Evolutionary conservation across 2,329 filamentous ascomycete genomes (phyloP).

Genomic region (Gyromitra esculenta): DNA sequence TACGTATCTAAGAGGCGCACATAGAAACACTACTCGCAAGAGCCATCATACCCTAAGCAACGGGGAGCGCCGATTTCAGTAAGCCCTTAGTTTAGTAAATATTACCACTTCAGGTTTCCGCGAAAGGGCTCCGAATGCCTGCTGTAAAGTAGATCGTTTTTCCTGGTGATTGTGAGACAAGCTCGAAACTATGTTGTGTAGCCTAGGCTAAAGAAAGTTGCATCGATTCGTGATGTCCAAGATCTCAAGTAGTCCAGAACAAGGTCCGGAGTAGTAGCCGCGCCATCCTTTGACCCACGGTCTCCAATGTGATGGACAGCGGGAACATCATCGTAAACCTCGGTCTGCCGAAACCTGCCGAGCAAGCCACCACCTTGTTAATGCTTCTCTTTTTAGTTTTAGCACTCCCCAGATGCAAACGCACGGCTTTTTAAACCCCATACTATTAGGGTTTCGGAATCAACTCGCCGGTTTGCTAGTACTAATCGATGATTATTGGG

Average conservation of each 20-base stretch:
- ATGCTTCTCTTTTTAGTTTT: conserved; percentile 28
- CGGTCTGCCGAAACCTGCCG: conserved; percentile 46
- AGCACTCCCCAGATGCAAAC: conserved; percentile 10
- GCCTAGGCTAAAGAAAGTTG: conserved; percentile 20
- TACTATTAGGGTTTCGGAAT: conserved; percentile 43
- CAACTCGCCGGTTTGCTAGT: conserved; percentile 12
- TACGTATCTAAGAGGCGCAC: conserved; percentile 34
- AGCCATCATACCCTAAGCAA: conserved; percentile 26
- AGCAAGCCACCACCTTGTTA: conserved; percentile 36
- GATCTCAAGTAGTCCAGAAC: conserved; percentile 22
- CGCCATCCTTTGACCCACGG: conserved; percentile 42
- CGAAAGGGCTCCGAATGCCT: conserved; percentile 21
- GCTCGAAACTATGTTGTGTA: conserved; percentile 32
- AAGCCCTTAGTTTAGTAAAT: conserved; percentile 27
- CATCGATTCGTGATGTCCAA: conserved; percentile 38
- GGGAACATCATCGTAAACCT: conserved; percentile 46
- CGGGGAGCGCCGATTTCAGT: conserved; percentile 14
- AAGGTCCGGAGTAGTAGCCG: conserved; percentile 41
- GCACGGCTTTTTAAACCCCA: conserved; percentile 25
- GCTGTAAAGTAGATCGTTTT: conserved; percentile 26
- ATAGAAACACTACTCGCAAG: conserved; percentile 20
- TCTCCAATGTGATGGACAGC: conserved; percentile 47
- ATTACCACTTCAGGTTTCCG: conserved; percentile 22
- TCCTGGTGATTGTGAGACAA: conserved; percentile 39
- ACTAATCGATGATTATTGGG: conserved; percentile 11